Conservation (phyloP, 768 basidiomycete genomes). For the Lentinula raphanica region DNA sequence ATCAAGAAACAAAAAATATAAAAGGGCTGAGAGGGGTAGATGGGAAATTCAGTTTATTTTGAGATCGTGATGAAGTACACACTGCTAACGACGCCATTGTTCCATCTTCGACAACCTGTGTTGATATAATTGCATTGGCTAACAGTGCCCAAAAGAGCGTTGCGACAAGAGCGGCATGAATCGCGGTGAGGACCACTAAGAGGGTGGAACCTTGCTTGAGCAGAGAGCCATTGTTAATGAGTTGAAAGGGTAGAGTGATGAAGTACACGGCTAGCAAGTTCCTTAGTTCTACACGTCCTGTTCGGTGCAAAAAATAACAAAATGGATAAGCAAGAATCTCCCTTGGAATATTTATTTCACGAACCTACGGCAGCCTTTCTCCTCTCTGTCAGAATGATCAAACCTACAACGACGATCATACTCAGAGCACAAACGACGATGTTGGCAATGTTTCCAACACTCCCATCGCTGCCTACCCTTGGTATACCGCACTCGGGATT, state of each 20-base stretch:
- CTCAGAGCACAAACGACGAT: conserved; percentile 74
- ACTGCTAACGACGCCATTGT: conserved; percentile 65
- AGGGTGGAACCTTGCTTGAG: conserved; percentile 73
- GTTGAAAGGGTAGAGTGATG: conserved; percentile 70
- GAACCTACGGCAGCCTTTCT: conserved; percentile 86
- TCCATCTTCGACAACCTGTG: conserved; percentile 93
- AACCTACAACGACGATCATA: conserved; percentile 46
- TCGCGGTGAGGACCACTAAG: conserved; percentile 64
- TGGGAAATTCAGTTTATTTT: too few species aligned
- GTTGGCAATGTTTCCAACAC: conserved; percentile 82
- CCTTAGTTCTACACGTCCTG: conserved; percentile 72
- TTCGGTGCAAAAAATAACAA: too few species aligned
- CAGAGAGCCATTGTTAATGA: conserved; percentile 75
- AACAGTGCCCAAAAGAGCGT: conserved; percentile 77
- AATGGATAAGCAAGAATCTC: not conserved
- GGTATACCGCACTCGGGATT: conserved; percentile 78
- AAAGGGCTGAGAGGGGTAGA: not conserved
- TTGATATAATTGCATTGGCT: conserved; percentile 72
- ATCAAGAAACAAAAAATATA: conserved; percentile 34
- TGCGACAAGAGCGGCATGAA: conserved; percentile 75
- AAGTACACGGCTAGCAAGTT: conserved; percentile 62
- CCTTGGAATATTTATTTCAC: conserved; percentile 20
- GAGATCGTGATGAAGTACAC: conserved; percentile 22
- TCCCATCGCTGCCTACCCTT: conserved; percentile 49
- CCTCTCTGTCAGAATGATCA: conserved; percentile 55